Base-by-base conservation (phyloP, 495 filamentous ascomycete genomes). In the Annulohypoxylon stygium region DNA sequence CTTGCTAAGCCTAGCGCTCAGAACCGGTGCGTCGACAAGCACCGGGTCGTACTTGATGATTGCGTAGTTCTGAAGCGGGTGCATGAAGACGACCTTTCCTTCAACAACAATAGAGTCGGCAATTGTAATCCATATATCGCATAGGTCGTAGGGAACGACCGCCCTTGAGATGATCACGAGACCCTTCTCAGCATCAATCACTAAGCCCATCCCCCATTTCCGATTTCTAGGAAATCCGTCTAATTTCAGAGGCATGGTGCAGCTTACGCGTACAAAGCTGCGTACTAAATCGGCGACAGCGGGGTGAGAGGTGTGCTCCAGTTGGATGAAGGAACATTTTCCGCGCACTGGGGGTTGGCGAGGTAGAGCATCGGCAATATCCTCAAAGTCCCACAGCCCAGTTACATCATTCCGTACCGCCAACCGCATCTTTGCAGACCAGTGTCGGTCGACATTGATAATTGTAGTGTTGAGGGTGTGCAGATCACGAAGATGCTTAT, bases 1-100 rank as follows among this genome's bases (percentile, higher is more conserved):
- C 14, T 85, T 88, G 75, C 94, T 92, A 57, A 99, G 88, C 76
- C 87, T 92, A 23, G 96, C 95, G 73, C 91, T 95, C 81, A 97
- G 86, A 20, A 99, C 93, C 4, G 97, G 95, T 6, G 97, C 96
- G 73, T 97, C 88, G 50, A 98, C 97, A 1, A 99, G 88, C 37
- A 87, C 90, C 2, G 97, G 92, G 80, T 99, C 96, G 78, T 98
- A 99, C 81, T 97, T 92, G 64, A 99, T 88, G 75, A 99, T 91
- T 69, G 91, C 91, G 81, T 98, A 99, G 80, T 99, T 99, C 78
- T 98, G 97, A 34, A 98, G 84, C n/a, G 96, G 96, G 80, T 99
- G 96, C 83, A 99, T 86, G 85, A 99, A 99, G 20, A 97, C 85
- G 14, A 99, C 92, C 80, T 97, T 97, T 67, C 92, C 96, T 65